Percentiles rank a stretch among this genome's conserved stretches.
Evolutionary conservation across 148 eudicot species (phyloP).

Genomic region (Amaranthus cruentus): DNA sequence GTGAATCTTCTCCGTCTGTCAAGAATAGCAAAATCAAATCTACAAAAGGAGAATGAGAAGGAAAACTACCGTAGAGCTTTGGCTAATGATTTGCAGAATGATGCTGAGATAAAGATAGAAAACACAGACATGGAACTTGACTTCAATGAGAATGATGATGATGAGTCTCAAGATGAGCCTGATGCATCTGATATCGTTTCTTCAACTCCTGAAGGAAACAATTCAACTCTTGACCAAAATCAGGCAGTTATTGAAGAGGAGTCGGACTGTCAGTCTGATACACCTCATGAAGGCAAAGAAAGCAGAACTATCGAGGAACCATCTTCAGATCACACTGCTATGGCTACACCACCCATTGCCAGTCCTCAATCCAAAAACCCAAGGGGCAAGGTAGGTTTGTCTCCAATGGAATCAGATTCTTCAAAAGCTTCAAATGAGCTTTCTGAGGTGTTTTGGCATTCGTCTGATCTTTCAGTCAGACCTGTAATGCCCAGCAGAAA

Average conservation of each 20-base stretch:
- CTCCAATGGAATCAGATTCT: constrained; percentile 50
- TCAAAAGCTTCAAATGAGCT: constrained; percentile 53
- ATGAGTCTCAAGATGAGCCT: constrained; percentile 71
- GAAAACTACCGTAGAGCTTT: constrained; percentile 93
- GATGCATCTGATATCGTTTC: constrained; percentile 52
- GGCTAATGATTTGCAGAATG: constrained; percentile 66
- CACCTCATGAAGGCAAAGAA: constrained; percentile 40
- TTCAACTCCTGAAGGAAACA: constrained; percentile 43
- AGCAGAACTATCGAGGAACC: constrained; percentile 45
- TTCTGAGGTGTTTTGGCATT: constrained; percentile 89
- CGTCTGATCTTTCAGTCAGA: constrained; percentile 95
- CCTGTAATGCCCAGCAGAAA: constrained; percentile 97
- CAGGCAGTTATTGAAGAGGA: constrained; percentile 38
- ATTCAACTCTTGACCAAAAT: constrained; percentile 34
- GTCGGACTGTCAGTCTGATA: constrained; percentile 28
- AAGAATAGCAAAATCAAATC: constrained; percentile 88
- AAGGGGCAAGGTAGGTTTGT: constrained; percentile 43
- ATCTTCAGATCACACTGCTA: constrained; percentile 43
- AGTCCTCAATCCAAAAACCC: constrained; percentile 62
- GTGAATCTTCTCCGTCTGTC: constrained; percentile 87
- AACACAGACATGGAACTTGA: constrained; percentile 99
- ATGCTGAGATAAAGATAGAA: constrained; percentile 82
- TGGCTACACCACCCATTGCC: constrained; percentile 54
- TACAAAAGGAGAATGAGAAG: constrained; percentile 87
- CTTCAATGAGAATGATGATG: constrained; percentile 80